These are phyloP conservation scores for Peziza echinospora DNA, from an alignment of 495 filamentous ascomycete species.

Conservation along the genomic window DNA sequence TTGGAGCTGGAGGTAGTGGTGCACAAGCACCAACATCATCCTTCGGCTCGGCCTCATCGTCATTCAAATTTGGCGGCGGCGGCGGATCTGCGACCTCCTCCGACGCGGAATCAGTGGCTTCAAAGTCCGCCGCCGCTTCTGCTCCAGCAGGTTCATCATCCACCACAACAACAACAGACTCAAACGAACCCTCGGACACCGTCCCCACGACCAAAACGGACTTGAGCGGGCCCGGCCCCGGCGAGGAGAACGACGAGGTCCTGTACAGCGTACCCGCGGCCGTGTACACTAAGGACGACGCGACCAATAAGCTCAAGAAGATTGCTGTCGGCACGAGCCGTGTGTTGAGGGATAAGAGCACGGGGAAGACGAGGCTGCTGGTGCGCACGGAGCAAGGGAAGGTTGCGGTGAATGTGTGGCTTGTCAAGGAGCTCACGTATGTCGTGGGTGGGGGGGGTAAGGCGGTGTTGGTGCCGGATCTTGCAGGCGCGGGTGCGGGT, in stretches of 20 bases:
- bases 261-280: not conserved
- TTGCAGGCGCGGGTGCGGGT: too few relatives aligned
- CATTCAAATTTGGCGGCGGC: not conserved
- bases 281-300: not conserved
- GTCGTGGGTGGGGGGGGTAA: not conserved
- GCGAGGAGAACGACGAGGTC: not conserved
- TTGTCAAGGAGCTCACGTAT: not conserved
- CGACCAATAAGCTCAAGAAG: not conserved
- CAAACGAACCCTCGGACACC: not conserved
- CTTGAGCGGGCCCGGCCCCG: not conserved
- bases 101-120: too few relatives aligned
- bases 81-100: not conserved
- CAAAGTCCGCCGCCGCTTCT: not conserved
- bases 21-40: too few relatives aligned
- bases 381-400: not conserved
- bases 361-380: not conserved
- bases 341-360: not conserved
- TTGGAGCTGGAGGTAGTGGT: not conserved
- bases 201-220: not conserved
- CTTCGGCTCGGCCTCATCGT: not conserved
- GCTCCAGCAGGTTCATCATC: not conserved
- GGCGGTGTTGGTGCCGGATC: not conserved
- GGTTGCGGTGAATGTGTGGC: not conserved
- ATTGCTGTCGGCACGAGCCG: not conserved
- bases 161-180: not conserved